Conservation (phyloP, 176 grass and related monocot genomes). For the Coix lacrymajobi region DNA sequence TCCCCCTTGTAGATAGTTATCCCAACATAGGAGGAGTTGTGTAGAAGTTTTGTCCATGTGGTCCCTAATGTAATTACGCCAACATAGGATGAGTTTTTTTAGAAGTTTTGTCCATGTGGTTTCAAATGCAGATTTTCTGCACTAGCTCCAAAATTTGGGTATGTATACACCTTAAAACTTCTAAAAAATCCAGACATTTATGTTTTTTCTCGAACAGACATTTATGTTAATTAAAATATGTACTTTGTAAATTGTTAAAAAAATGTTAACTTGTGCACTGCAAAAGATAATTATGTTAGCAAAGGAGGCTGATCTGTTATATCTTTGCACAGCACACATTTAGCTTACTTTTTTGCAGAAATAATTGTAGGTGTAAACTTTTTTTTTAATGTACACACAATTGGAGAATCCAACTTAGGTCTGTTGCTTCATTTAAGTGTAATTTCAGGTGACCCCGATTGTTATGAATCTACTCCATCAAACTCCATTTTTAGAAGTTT, state of each 20-base stretch:
- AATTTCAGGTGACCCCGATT: not conserved
- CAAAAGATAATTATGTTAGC: not conserved
- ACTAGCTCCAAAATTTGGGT: not conserved
- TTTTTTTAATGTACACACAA: not conserved
- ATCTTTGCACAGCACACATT: not conserved
- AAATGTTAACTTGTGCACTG: not conserved
- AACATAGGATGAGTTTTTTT: not conserved
- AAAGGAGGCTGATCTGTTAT: not conserved
- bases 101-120: not conserved
- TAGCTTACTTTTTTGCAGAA: not conserved
- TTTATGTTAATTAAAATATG: not conserved
- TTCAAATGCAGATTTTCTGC: not conserved
- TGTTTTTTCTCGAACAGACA: too few relatives aligned
- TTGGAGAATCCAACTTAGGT: not conserved
- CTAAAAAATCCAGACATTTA: not conserved
- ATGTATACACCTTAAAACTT: not conserved
- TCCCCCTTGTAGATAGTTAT: not conserved
- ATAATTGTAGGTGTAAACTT: not conserved
- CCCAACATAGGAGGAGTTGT: too few relatives aligned
- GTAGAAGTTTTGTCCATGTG: too few relatives aligned
- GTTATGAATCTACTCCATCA: conserved; percentile 15
- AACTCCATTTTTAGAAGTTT: conserved; percentile 4
- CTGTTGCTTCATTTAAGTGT: not conserved
- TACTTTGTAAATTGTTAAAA: not conserved
- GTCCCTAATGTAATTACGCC: too few relatives aligned